Base-by-base conservation (phyloP, 2,329 filamentous ascomycete genomes). In the Apiospora arundinis region DNA sequence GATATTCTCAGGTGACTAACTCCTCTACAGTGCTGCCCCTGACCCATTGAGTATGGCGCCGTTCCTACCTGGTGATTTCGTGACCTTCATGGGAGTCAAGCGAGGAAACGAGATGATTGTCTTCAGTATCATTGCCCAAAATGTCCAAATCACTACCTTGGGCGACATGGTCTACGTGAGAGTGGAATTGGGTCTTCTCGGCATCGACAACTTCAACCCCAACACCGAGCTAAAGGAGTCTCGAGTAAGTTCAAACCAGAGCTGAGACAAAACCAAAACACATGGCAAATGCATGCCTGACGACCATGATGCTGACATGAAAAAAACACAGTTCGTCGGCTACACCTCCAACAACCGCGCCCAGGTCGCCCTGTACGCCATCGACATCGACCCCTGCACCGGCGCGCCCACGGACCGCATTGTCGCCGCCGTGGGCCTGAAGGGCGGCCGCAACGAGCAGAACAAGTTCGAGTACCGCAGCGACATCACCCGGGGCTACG, bases 331-430 rank as follows among this genome's bases (percentile, higher is more conserved):
- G 78, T 76, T 82, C 72, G 72, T 80, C 60, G 81, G 81, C 5
- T 82, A 78, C 67, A 74, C 75, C 2, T 82, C 81, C 37, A 82
- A 83, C 71, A 74, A 76, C 14, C 74, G 77, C 4, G 79, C 80
- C 4, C 79, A 76, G 0, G 74, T 82, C 11, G 77, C 78, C 4
- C 70, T 83, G 23, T 80, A 78, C 60, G 81, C 81, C 48, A 79
- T 82, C 72, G 82, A 83, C 42, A 74, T 80, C 25, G 76, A 83
- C 72, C 78, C 80, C 0, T 83, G 81, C 75, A 82, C 81, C 5
- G 81, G 81, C 2, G 74, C 73, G 0, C 74, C 75, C n/a, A 78
- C 77, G 0, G 78, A 82, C 70, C 80, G 81, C 68, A 79, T 81
- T 69, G 76, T 82, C 8, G 79, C 78, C 4, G 77, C 78, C 2